Evolutionary conservation across 1,284 basidiomycete species (phyloP).

Genomic region (Tilletia setariae): DNA sequence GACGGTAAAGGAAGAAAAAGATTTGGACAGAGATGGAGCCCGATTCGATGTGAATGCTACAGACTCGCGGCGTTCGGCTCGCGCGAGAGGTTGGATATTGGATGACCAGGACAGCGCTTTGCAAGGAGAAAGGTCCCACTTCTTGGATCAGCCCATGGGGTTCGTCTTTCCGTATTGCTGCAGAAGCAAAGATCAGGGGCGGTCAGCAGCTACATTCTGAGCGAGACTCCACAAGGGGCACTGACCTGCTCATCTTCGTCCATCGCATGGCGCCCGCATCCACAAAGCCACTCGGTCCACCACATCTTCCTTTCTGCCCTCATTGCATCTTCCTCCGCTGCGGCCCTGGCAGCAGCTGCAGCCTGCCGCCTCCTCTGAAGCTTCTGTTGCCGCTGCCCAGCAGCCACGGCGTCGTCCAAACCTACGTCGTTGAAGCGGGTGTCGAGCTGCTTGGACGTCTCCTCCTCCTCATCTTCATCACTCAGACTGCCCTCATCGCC

Average conservation of each 20-base stretch:
- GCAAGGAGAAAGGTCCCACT: neutral
- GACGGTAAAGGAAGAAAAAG: no score
- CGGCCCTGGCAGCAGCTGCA: neutral
- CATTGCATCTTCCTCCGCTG: conserved; percentile 2
- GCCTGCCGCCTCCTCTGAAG: neutral
- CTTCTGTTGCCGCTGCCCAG: neutral
- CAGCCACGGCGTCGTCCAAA: conserved; percentile 1
- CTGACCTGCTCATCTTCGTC: conserved; percentile 41
- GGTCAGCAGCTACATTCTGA: neutral
- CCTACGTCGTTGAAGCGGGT: conserved; percentile 13
- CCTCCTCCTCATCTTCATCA: neutral
- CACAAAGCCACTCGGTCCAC: conserved; percentile 41
- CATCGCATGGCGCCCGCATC: conserved; percentile 27
- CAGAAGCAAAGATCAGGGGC: neutral
- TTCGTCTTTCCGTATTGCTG: conserved; percentile 15
- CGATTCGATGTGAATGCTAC: no score
- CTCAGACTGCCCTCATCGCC: conserved; percentile 3
- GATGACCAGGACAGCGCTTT: no score
- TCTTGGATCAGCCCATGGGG: neutral
- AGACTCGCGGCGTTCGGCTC: no score
- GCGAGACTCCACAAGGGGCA: neutral
- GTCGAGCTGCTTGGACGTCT: conserved; percentile 2
- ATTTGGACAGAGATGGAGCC: no score
- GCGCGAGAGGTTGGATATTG: no score
- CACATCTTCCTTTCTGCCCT: conserved; percentile 24